Percentiles rank a stretch among this genome's conserved stretches.
These are phyloP conservation scores for Zelopaecilomyces penicillatus DNA, from an alignment of 2,329 filamentous ascomycete genomes.

Conservation along the genomic window DNA sequence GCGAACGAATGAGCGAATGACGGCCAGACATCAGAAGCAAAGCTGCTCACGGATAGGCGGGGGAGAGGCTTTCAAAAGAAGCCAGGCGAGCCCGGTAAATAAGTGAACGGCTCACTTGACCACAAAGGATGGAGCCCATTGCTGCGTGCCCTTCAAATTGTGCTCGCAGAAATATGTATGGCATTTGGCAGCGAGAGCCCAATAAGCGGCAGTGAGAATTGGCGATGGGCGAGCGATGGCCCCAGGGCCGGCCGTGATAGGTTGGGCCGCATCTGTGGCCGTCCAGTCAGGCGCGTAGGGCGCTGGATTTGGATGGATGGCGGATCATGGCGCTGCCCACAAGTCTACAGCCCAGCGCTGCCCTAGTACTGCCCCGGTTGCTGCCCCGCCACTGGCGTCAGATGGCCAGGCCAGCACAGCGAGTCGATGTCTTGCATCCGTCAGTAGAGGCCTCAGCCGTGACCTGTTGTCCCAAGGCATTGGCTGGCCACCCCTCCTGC, in stretches of 20 bases:
- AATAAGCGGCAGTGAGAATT: too few species aligned
- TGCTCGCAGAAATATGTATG: too few species aligned
- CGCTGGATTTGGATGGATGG: constrained; percentile 25
- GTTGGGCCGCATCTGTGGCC: constrained; percentile 18
- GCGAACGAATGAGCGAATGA: constrained; percentile 12
- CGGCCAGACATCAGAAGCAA: constrained; percentile 13
- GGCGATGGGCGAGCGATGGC: too few species aligned
- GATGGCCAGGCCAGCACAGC: constrained; percentile 26
- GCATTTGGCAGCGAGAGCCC: too few species aligned
- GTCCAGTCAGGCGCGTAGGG: constrained; percentile 29
- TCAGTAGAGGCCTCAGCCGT: constrained; percentile 6
- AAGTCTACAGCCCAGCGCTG: constrained; percentile 18
- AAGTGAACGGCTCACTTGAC: neutral
- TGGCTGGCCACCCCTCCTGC: constrained; percentile 14
- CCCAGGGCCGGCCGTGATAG: constrained; percentile 21
- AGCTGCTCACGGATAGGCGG: constrained; percentile 3
- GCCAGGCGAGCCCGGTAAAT: constrained; percentile 9
- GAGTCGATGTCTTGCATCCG: constrained; percentile 35
- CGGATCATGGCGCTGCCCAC: constrained; percentile 20
- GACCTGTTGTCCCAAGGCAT: constrained; percentile 25
- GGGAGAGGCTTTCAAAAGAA: constrained; percentile 2
- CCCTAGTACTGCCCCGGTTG: too few species aligned
- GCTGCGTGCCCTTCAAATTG: too few species aligned
- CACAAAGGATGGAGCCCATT: too few species aligned
- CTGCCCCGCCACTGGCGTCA: constrained; percentile 29